Evolutionary conservation across 768 basidiomycete species (phyloP), one percentile per base, ranked within the genome.

Genomic region (Cantharellus anzutake): DNA sequence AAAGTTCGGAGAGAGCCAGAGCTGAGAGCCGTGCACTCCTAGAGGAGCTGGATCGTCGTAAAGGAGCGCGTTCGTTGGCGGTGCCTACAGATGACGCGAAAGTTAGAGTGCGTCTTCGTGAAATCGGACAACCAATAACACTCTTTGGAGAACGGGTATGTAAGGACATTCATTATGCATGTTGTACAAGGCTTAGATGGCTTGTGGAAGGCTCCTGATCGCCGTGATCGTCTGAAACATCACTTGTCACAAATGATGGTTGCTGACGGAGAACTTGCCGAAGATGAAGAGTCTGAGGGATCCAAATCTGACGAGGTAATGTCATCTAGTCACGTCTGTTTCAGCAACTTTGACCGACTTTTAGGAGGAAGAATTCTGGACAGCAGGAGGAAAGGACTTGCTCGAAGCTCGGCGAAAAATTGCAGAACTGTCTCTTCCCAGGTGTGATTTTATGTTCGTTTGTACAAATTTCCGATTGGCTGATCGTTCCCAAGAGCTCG

Each of bases 51-150:
- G 96, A 99, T 68, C 80, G 93, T 64, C 96, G 94, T 78, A 96
- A 96, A 76, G 85, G 90, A 66, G 86, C 93, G 7, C 78, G 96
- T 63, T 83, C 77, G 61, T 80, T 97, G 72, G 96, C 93, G 4
- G 91, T 98, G 5, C 96, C 96, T 4, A 99, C 96, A 4, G 94
- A 98, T 71, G 96, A 98, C 71, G 85, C 81, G 67, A 83, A 86
- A 64, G 96, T 99, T 66, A 86, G 85, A 68, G 82, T 84, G 42
- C 77, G 88, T 60, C 75, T 99, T 61, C 77, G 96, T 60, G 90
- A 94, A 72, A 83, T 96, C 65, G 93, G 90, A 42, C 90, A 99
- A 70, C 96, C 96, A 42, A 93, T 98, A 67, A 97, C 93, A 3
- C 77, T 98, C 37, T 99, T 98, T 65, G 96, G 93, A 63, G 96